Percentiles rank a stretch among this genome's conserved stretches.
phyloP scores from a whole-genome alignment of 148 eudicot genomes.

The Rhododendron williamsianum region DNA sequence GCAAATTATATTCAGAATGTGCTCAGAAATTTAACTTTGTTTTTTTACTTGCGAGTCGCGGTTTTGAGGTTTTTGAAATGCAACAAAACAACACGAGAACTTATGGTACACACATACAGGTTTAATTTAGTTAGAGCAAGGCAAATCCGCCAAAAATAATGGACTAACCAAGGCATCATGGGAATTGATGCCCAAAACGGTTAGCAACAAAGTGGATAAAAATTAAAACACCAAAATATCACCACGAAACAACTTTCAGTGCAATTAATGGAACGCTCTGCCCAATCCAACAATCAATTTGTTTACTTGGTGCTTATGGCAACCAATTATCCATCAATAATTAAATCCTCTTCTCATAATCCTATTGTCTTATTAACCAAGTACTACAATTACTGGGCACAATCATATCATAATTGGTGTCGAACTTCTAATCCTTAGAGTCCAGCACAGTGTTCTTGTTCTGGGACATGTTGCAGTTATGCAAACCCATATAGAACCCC shows the following conservation, averaged over 20 bases:
- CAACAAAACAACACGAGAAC: neutral
- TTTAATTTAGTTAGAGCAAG: neutral
- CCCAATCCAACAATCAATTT: neutral
- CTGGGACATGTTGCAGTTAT: neutral
- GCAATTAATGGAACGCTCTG: neutral
- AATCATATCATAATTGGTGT: neutral
- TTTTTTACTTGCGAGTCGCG: neutral
- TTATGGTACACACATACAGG: neutral
- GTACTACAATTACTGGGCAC: neutral
- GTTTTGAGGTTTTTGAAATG: neutral
- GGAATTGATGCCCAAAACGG: neutral
- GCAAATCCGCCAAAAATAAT: neutral
- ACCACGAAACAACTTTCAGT: neutral
- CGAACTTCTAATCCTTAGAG: neutral
- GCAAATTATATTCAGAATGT: neutral
- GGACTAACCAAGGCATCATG: neutral
- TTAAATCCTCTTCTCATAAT: neutral
- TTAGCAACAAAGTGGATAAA: neutral
- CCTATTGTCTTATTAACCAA: neutral
- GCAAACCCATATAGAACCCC: neutral
- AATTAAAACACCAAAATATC: neutral
- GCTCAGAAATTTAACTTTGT: neutral
- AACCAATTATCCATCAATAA: neutral
- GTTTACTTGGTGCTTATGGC: neutral
- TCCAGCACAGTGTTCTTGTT: neutral